phyloP scores from a whole-genome alignment of 2,329 filamentous ascomycete genomes.

The Colletotrichum sp. region DNA sequence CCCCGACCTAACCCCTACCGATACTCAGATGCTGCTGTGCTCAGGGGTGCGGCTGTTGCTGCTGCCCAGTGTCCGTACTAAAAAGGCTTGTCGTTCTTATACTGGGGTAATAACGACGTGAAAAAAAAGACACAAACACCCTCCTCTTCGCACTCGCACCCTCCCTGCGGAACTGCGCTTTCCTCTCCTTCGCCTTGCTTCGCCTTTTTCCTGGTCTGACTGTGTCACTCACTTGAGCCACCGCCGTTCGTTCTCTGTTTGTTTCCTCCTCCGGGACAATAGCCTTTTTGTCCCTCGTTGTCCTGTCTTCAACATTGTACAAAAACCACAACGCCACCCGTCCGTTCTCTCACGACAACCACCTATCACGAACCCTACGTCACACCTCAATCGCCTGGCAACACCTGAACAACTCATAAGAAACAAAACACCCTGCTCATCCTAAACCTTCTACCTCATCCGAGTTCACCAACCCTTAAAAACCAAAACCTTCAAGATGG shows the following conservation, averaged over 20 bases:
- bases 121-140: not conserved
- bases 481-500: conserved; percentile 27
- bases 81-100: not conserved
- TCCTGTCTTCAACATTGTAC: not conserved
- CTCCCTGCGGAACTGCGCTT: not conserved
- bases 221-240: conserved; percentile 11
- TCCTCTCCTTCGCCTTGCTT: not conserved
- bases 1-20: not conserved
- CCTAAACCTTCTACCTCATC: not conserved
- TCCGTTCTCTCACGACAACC: not conserved
- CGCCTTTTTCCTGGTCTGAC: not conserved
- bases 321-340: not conserved
- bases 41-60: conserved; percentile 12
- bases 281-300: not conserved
- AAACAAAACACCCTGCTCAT: not conserved
- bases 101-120: not conserved
- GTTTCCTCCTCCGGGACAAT: not conserved
- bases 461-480: not conserved
- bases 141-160: not conserved
- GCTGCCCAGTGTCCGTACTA: not conserved
- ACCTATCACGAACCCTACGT: not conserved
- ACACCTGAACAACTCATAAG: not conserved
- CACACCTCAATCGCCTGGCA: not conserved
- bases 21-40: conserved; percentile 13
- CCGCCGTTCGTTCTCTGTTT: not conserved